A percentile compares a stretch with the other conserved stretches of the same genome.
These are phyloP conservation scores for Alternaria sp. DNA, from an alignment of 2,329 filamentous ascomycete genomes.

Conservation along the genomic window DNA sequence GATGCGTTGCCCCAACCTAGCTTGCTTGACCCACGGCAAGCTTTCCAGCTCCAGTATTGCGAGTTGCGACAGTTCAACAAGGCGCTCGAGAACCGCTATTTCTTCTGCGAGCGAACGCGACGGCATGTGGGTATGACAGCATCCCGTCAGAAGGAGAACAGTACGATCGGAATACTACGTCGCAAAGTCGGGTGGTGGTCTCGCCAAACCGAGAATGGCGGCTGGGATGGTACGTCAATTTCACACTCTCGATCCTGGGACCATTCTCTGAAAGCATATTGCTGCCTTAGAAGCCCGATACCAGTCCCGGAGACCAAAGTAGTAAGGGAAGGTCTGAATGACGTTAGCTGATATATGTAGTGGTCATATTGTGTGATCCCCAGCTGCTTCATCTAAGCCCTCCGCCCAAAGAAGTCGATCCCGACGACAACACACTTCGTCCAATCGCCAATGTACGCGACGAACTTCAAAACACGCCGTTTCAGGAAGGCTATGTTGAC, in stretches of 20 bases:
- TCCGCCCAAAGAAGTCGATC: constrained; percentile 20
- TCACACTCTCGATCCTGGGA: neutral
- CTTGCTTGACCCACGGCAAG: constrained; percentile 30
- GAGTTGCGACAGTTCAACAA: constrained; percentile 42
- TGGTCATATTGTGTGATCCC: constrained; percentile 43
- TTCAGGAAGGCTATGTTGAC: constrained; percentile 42
- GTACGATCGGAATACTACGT: constrained; percentile 38
- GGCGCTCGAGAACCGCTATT: constrained; percentile 28
- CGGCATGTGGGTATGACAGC: constrained; percentile 44
- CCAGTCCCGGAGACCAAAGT: neutral
- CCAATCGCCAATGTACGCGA: constrained; percentile 1
- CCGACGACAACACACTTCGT: neutral
- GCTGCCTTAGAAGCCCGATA: too few species aligned
- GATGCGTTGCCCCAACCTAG: constrained; percentile 42
- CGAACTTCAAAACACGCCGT: constrained; percentile 25
- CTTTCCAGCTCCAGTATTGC: constrained; percentile 43
- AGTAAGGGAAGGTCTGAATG: neutral
- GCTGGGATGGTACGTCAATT: constrained; percentile 41
- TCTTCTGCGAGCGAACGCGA: constrained; percentile 37
- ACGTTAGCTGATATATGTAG: constrained; percentile 14
- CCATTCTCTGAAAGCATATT: neutral
- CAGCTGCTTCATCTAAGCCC: constrained; percentile 25
- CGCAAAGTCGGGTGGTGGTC: constrained; percentile 43
- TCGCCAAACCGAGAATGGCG: constrained; percentile 21
- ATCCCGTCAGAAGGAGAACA: constrained; percentile 27